A percentile compares a stretch with the other conserved stretches of the same genome.
Evolutionary conservation across 345 rosid species (phyloP).

Genomic region (Stellera chamaejasme): DNA sequence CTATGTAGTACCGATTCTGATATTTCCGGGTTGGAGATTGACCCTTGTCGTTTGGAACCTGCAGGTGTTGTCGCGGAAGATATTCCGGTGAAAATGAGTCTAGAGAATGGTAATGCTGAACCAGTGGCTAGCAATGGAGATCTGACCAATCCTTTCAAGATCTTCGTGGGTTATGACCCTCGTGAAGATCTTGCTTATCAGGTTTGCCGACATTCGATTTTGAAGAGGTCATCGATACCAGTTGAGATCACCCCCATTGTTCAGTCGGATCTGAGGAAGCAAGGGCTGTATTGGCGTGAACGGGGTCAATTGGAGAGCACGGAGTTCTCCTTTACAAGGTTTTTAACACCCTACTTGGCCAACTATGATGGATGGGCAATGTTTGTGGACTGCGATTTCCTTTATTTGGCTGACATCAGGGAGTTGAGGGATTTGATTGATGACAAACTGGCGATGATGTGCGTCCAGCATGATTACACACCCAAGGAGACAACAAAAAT

Average conservation of each 20-base stretch:
- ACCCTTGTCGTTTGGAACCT: background rate
- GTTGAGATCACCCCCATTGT: conserved; percentile 70
- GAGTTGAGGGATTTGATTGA: conserved; percentile 65
- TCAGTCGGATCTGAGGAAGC: conserved; percentile 72
- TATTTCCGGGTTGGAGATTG: too few relatives aligned
- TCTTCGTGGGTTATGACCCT: conserved; percentile 95
- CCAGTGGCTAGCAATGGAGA: conserved; percentile 15
- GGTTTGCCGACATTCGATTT: conserved; percentile 73
- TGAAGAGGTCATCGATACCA: conserved; percentile 75
- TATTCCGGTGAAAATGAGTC: conserved; percentile 19
- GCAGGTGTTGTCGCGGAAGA: conserved; percentile 6
- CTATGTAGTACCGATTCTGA: too few relatives aligned
- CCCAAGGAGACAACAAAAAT: conserved; percentile 91
- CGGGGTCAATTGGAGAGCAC: conserved; percentile 86
- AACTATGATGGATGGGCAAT: conserved; percentile 88
- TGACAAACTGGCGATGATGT: conserved; percentile 89
- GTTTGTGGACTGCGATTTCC: conserved; percentile 97
- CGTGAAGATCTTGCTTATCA: conserved; percentile 76
- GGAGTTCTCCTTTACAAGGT: conserved; percentile 88
- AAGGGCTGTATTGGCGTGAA: conserved; percentile 76
- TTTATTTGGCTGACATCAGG: conserved; percentile 75
- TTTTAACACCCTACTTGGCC: conserved; percentile 81
- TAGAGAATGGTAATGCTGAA: conserved; percentile 23
- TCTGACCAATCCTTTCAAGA: conserved; percentile 40
- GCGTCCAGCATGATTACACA: conserved; percentile 89